phyloP scores from a whole-genome alignment of 2,329 filamentous ascomycete genomes.

The Stemphylium beticola region DNA sequence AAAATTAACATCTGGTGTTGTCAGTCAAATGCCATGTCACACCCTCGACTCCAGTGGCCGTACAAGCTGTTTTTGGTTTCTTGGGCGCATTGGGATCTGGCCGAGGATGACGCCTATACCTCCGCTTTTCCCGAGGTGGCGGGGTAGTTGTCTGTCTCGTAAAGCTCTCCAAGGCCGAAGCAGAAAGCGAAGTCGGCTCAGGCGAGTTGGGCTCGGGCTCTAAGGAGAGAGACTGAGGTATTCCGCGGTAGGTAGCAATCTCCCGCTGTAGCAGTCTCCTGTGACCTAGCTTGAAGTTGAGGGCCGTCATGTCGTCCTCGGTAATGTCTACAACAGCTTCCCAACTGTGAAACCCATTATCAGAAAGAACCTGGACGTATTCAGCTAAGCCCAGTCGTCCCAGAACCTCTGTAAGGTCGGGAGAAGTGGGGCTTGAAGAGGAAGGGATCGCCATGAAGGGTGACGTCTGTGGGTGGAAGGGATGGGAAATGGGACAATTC shows the following conservation, averaged over 20 bases:
- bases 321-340: conserved; percentile 50
- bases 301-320: conserved; percentile 45
- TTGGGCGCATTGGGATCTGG: conserved; percentile 48
- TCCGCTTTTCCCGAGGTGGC: conserved; percentile 42
- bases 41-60: conserved; percentile 3
- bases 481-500: conserved; percentile 21
- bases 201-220: conserved; percentile 26
- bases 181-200: conserved; percentile 35
- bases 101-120: conserved; percentile 48
- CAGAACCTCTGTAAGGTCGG: conserved; percentile 38
- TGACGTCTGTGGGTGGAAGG: conserved; percentile 21
- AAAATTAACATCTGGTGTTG: conserved; percentile 48
- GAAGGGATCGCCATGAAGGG: conserved; percentile 37
- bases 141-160: conserved; percentile 30
- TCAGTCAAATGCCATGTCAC: conserved; percentile 11
- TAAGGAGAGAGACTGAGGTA: conserved; percentile 36
- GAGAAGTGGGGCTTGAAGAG: conserved; percentile 24
- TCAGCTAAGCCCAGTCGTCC: conserved; percentile 38
- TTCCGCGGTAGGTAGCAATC: conserved; percentile 46
- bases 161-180: conserved; percentile 38
- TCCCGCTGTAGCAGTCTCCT: conserved; percentile 48
- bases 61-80: conserved; percentile 51
- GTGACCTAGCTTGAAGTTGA: conserved; percentile 51
- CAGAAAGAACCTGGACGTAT: conserved; percentile 36
- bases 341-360: conserved; percentile 49